Percentiles rank a stretch among this genome's conserved stretches.
Evolutionary conservation across 2,329 filamentous ascomycete species (phyloP).

Genomic region (Colletotrichum endophyticum): DNA sequence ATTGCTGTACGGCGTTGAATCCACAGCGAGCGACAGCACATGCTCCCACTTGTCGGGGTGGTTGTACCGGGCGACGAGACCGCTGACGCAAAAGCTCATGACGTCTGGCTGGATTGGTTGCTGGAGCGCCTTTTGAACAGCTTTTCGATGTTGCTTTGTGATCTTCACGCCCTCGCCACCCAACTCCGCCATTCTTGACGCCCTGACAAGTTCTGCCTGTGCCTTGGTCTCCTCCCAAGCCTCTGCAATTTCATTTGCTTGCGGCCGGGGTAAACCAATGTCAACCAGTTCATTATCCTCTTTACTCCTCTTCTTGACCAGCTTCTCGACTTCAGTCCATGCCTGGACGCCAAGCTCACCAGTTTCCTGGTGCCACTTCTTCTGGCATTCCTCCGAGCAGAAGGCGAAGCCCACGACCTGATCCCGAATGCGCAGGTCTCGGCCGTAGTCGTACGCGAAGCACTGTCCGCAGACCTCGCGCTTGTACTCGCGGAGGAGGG

Average conservation of each 20-base stretch:
- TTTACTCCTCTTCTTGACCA: slow-evolving; percentile 6
- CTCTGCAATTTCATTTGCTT: not conserved
- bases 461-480: slow-evolving; percentile 17
- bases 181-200: not conserved
- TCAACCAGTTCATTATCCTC: slow-evolving; percentile 4
- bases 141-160: slow-evolving; percentile 9
- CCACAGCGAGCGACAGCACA: slow-evolving; percentile 4
- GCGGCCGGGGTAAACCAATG: not conserved
- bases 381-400: not conserved
- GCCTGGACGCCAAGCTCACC: slow-evolving; percentile 7
- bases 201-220: slow-evolving; percentile 6
- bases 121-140: slow-evolving; percentile 3
- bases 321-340: slow-evolving; percentile 6
- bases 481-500: slow-evolving; percentile 9
- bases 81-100: slow-evolving; percentile 9
- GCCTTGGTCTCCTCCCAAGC: not conserved
- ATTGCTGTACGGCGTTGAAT: slow-evolving; percentile 3
- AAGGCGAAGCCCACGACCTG: slow-evolving; percentile 9
- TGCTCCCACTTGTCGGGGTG: not conserved
- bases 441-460: slow-evolving; percentile 11
- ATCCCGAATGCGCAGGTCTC: slow-evolving; percentile 1
- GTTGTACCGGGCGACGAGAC: not conserved
- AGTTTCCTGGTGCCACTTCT: not conserved
- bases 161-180: not conserved
- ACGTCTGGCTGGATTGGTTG: not conserved